Evolutionary conservation across 148 eudicot genomes (phyloP).

Genomic region (Amaranthus hypochondriacus): DNA sequence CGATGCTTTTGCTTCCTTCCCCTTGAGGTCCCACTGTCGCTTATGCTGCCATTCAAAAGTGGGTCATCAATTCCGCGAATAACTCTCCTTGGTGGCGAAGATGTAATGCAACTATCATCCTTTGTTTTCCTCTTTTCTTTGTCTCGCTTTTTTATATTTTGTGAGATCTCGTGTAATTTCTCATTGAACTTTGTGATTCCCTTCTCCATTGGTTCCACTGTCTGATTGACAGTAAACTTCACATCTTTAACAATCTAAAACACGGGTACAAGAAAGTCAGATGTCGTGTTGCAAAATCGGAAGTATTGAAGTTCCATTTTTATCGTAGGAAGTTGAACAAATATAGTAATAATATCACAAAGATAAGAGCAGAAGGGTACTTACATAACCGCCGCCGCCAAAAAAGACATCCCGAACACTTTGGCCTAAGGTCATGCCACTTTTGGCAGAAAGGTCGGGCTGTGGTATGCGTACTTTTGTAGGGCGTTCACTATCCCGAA

Average conservation of each 20-base stretch:
- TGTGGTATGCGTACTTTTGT: constrained; percentile 90
- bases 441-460: constrained; percentile 53
- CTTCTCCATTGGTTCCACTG: constrained; percentile 94
- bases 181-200: constrained; percentile 78
- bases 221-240: constrained; percentile 81
- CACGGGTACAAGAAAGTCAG: constrained; percentile 12
- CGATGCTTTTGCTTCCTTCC: constrained; percentile 63
- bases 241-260: constrained; percentile 87
- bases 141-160: constrained; percentile 78
- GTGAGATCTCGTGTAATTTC: constrained; percentile 76
- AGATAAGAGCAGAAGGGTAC: constrained; percentile 18
- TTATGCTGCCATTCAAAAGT: constrained; percentile 76
- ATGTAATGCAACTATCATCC: constrained; percentile 69
- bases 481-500: constrained; percentile 95
- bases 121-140: constrained; percentile 64
- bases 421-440: constrained; percentile 79
- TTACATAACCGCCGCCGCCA: constrained; percentile 96
- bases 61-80: constrained; percentile 98
- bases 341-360: not conserved
- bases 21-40: constrained; percentile 61
- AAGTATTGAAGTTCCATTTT: not conserved
- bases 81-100: constrained; percentile 46
- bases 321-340: not conserved
- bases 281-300: not conserved
- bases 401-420: constrained; percentile 88